Percentiles rank a stretch among this genome's conserved stretches.
Evolutionary conservation across 1,139 yeast genomes (phyloP).

Genomic region (Scheffersomyces illinoinensis): DNA sequence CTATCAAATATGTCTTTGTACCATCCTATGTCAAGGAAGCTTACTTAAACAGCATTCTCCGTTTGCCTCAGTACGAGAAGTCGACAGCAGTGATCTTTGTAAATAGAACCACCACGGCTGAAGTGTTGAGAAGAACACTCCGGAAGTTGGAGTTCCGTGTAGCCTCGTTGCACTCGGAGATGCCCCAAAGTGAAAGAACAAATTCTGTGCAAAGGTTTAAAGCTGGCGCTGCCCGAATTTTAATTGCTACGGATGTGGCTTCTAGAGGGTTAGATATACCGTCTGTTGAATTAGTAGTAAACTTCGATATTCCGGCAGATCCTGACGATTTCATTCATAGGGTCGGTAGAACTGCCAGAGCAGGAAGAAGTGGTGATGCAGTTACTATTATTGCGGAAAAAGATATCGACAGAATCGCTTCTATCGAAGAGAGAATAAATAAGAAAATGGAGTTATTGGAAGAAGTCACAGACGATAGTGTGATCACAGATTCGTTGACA

Average conservation of each 20-base stretch:
- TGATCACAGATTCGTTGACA: conserved; percentile 69
- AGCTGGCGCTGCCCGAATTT: conserved; percentile 89
- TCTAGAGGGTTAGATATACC: conserved; percentile 98
- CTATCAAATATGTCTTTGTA: conserved; percentile 53
- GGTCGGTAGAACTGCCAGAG: conserved; percentile 99
- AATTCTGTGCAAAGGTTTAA: conserved; percentile 89
- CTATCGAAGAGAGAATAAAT: conserved; percentile 83
- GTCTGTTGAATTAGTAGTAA: conserved; percentile 81
- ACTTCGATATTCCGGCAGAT: conserved; percentile 92
- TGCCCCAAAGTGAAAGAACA: conserved; percentile 91
- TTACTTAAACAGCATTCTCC: conserved; percentile 68
- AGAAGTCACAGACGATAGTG: conserved; percentile 69
- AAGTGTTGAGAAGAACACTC: conserved; percentile 73
- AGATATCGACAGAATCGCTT: conserved; percentile 77
- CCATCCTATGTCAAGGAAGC: conserved; percentile 94
- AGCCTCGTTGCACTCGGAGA: conserved; percentile 89
- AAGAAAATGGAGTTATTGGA: conserved; percentile 75
- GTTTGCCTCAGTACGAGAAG: conserved; percentile 60
- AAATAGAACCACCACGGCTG: conserved; percentile 88
- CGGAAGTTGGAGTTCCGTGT: conserved; percentile 74
- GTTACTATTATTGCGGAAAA: conserved; percentile 77
- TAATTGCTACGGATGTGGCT: conserved; percentile 95
- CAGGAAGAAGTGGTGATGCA: conserved; percentile 68
- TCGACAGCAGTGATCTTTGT: conserved; percentile 84
- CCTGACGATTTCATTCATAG: conserved; percentile 96